phyloP scores from a whole-genome alignment of 305 asterid species.

The Fraxinus ornus region DNA sequence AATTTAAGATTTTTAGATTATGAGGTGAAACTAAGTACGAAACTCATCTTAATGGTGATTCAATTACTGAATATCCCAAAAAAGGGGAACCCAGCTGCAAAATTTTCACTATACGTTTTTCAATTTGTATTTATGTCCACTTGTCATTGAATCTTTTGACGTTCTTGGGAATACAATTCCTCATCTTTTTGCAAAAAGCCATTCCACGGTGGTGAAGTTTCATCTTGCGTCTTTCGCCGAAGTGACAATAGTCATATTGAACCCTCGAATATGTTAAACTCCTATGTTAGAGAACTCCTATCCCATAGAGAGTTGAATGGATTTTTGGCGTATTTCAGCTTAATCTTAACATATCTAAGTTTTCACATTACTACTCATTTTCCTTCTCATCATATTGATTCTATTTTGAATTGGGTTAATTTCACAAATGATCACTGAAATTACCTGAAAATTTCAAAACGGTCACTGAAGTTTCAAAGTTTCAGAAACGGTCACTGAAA shows the following conservation, averaged over 20 bases:
- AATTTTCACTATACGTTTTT: no score
- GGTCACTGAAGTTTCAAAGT: no score
- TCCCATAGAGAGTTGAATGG: not conserved
- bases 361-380: not conserved
- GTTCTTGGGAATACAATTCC: not conserved
- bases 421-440: no score
- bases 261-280: not conserved
- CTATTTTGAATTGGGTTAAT: not conserved
- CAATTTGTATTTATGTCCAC: not conserved
- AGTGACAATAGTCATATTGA: not conserved
- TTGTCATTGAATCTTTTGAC: not conserved
- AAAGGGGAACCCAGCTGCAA: not conserved
- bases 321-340: not conserved
- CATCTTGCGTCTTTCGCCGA: not conserved
- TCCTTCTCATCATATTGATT: not conserved
- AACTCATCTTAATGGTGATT: not conserved
- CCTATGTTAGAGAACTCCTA: not conserved
- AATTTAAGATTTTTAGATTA: not conserved
- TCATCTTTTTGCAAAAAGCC: not conserved
- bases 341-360: not conserved
- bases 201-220: not conserved
- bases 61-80: not conserved
- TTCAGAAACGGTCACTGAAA: no score
- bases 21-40: not conserved
- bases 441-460: no score